Conservation (phyloP, 805 yeast species). For the Peterozyma toletana region DNA sequence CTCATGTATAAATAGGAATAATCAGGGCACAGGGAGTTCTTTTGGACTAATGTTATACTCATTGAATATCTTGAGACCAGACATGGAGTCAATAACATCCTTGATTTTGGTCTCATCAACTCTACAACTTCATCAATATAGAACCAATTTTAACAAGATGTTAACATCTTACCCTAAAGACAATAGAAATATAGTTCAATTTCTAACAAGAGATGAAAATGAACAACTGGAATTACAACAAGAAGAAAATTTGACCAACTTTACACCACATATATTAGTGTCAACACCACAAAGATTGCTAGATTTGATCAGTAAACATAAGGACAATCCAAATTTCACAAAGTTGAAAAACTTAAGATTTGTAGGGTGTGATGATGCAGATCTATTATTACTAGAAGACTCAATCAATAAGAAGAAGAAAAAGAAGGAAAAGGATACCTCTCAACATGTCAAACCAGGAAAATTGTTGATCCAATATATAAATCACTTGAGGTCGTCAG, state of each 20-base stretch:
- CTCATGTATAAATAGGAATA: slow-evolving; percentile 23
- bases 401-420: slow-evolving; percentile 10
- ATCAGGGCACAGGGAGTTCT: slow-evolving; percentile 23
- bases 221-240: slow-evolving; percentile 17
- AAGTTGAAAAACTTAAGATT: slow-evolving; percentile 18
- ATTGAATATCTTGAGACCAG: slow-evolving; percentile 14
- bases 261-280: slow-evolving; percentile 23
- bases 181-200: slow-evolving; percentile 18
- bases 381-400: slow-evolving; percentile 17
- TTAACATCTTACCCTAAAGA: slow-evolving; percentile 5
- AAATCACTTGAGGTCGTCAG: slow-evolving; percentile 10
- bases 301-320: slow-evolving; percentile 25
- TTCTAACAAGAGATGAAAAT: slow-evolving; percentile 18
- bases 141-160: slow-evolving; percentile 11
- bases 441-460: slow-evolving; percentile 14
- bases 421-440: slow-evolving; percentile 9
- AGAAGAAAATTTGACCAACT: slow-evolving; percentile 15
- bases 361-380: slow-evolving; percentile 27
- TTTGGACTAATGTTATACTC: slow-evolving; percentile 19
- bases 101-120: slow-evolving; percentile 19
- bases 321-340: slow-evolving; percentile 15
- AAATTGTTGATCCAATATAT: slow-evolving; percentile 23
- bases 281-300: slow-evolving; percentile 28
- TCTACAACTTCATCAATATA: slow-evolving; percentile 18
- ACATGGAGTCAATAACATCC: slow-evolving; percentile 12